Percentiles rank a stretch among this genome's conserved stretches.
phyloP scores from a whole-genome alignment of 2,329 filamentous ascomycete species.

The Domatiomyces globalis region DNA sequence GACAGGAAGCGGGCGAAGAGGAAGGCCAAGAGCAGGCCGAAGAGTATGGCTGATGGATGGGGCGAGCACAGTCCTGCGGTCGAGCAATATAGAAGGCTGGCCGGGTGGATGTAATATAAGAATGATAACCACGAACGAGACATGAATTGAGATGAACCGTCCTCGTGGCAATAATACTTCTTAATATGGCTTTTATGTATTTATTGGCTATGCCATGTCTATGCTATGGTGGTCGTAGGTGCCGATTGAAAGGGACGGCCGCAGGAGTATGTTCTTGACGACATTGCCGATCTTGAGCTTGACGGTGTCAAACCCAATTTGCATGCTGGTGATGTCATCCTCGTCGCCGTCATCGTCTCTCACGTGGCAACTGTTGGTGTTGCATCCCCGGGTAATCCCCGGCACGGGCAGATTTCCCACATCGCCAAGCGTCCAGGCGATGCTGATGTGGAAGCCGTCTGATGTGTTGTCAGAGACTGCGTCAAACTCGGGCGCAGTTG shows the following conservation, averaged over 20 bases:
- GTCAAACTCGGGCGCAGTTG: not conserved
- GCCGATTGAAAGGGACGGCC: no score
- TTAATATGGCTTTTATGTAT: no score
- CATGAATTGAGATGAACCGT: no score
- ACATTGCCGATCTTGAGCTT: constrained; percentile 65
- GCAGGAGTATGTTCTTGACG: constrained; percentile 29
- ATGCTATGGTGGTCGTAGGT: not conserved
- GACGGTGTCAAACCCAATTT: constrained; percentile 44
- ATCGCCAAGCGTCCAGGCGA: constrained; percentile 63
- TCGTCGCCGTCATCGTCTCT: not conserved
- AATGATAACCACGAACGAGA: no score
- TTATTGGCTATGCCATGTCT: no score
- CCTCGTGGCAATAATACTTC: no score
- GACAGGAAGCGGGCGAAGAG: not conserved
- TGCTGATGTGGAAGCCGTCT: constrained; percentile 67
- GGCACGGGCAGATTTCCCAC: constrained; percentile 25
- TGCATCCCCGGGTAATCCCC: constrained; percentile 9
- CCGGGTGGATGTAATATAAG: no score
- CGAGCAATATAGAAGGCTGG: no score
- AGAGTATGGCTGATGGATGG: no score
- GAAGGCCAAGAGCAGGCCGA: no score
- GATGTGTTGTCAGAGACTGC: constrained; percentile 1
- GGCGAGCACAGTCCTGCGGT: no score
- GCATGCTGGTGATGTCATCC: constrained; percentile 21
- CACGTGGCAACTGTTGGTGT: constrained; percentile 12